Evolutionary conservation across 2,329 filamentous ascomycete genomes (phyloP).

Genomic region (Nannizziopsis barbatae): DNA sequence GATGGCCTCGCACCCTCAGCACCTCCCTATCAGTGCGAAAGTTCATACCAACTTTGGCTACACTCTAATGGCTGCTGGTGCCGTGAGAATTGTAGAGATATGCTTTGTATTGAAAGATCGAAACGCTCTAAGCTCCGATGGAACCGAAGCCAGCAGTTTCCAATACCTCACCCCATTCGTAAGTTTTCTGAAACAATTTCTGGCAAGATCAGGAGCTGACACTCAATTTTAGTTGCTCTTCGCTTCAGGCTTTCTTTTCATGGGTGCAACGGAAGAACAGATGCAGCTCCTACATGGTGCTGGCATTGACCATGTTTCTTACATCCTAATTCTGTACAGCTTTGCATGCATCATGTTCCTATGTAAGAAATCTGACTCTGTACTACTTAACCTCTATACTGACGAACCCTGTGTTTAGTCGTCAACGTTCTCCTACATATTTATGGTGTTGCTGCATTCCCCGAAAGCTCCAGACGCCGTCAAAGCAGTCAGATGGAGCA

Average conservation of each 20-base stretch:
- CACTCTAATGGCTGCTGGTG: conserved; percentile 80
- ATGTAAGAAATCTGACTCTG: conserved; percentile 40
- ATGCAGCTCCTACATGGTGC: conserved; percentile 66
- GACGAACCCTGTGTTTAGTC: conserved; percentile 38
- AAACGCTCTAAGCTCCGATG: conserved; percentile 53
- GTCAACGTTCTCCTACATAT: conserved; percentile 74
- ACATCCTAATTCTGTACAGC: conserved; percentile 83
- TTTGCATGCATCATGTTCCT: conserved; percentile 84
- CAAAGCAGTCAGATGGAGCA: background rate
- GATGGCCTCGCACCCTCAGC: conserved; percentile 86
- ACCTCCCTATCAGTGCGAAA: conserved; percentile 70
- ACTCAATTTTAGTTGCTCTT: conserved; percentile 57
- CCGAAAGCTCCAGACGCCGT: conserved; percentile 24
- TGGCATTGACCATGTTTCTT: conserved; percentile 76
- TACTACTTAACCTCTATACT: background rate
- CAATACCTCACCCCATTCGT: conserved; percentile 61
- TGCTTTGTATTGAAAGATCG: conserved; percentile 73
- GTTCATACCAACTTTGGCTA: conserved; percentile 87
- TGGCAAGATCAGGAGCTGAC: conserved; percentile 4
- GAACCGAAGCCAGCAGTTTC: conserved; percentile 59
- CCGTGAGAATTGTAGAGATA: conserved; percentile 80
- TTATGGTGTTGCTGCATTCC: conserved; percentile 57
- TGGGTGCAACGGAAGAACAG: conserved; percentile 95
- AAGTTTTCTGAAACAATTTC: conserved; percentile 32
- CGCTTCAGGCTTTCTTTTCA: conserved; percentile 89